Percentiles rank a stretch among this genome's conserved stretches.
Evolutionary conservation across 768 basidiomycete species (phyloP).

Genomic region (Postia placenta): DNA sequence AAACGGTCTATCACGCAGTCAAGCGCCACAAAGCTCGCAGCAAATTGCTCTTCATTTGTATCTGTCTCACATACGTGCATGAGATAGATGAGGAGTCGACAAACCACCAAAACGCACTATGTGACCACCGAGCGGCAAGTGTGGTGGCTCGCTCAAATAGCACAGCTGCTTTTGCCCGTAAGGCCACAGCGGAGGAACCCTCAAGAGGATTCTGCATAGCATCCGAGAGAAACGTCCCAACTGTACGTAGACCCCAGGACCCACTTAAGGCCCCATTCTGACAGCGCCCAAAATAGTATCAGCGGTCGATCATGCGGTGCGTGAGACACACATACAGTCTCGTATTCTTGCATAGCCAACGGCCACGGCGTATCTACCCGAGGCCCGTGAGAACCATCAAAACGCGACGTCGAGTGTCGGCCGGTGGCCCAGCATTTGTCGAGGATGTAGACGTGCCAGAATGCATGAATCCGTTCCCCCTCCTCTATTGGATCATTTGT

Average conservation of each 20-base stretch:
- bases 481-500: slow-evolving; percentile 15
- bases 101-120: slow-evolving; percentile 12
- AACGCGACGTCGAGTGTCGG: slow-evolving; percentile 11
- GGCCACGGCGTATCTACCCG: slow-evolving; percentile 23
- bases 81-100: background rate
- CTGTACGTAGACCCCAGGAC: slow-evolving; percentile 3
- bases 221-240: slow-evolving; percentile 6
- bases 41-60: slow-evolving; percentile 8
- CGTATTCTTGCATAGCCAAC: slow-evolving; percentile 15
- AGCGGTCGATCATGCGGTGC: background rate
- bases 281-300: background rate
- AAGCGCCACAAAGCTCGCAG: slow-evolving; percentile 12
- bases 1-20: slow-evolving; percentile 16
- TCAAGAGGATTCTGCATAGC: slow-evolving; percentile 9
- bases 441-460: slow-evolving; percentile 21
- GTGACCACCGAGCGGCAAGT: slow-evolving; percentile 11
- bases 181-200: slow-evolving; percentile 13
- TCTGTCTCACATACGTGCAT: slow-evolving; percentile 6
- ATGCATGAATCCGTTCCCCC: slow-evolving; percentile 22
- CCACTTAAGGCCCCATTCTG: slow-evolving; percentile 4
- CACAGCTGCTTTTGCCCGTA: slow-evolving; percentile 17
- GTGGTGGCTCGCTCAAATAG: slow-evolving; percentile 15
- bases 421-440: slow-evolving; percentile 21
- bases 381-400: slow-evolving; percentile 3
- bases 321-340: slow-evolving; percentile 11